Base-by-base conservation (phyloP, 164 flowering plant genomes). In the Santalum album region DNA sequence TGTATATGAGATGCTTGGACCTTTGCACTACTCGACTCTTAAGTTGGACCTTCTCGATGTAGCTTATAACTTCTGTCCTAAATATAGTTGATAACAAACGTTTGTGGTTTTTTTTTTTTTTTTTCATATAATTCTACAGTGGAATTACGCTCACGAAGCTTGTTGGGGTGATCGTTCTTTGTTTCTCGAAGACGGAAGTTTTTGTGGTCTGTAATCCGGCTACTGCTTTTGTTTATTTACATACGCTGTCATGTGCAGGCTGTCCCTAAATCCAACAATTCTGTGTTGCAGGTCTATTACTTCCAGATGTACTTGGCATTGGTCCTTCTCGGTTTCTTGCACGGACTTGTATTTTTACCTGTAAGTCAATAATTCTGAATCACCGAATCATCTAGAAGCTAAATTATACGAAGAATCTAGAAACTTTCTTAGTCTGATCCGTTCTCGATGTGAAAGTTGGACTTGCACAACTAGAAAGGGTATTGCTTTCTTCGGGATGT, bases 241-340 rank as follows among this genome's bases (percentile, higher is more conserved):
- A 11, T 12, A 12, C 9, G 3, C 17, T 15, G 17, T 15, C 42
- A 12, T 46, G 50, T 19, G 17, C 42, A 12, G 2, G 12, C n/a
- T 5, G 5, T 42, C 6, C 1, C 11, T 18, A 2, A 17, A 22
- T 23, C 15, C 6, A 2, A 2, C 11, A 4, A 6, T 19, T 4
- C 26, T 23, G 12, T 55, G 49, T 55, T 61, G 47, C 66, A 77
- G 81, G 72, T 77, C 34, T 75, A 78, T 48, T 78, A 73, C 70
- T 75, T 70, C 69, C 76, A 80, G 58, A 73, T 80, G 85, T 80
- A 75, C 65, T 63, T 80, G 29, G 80, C 85, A 16, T 42, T 80
- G 57, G 85, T 80, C 26, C 71, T 80, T 42, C 71, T 80, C 12
- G 82, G 85, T 18, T 80, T 77, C 63, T 57, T 80, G 56, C 85